Base-by-base conservation (phyloP, 2,329 filamentous ascomycete species). In the Hypoxylon sp. region DNA sequence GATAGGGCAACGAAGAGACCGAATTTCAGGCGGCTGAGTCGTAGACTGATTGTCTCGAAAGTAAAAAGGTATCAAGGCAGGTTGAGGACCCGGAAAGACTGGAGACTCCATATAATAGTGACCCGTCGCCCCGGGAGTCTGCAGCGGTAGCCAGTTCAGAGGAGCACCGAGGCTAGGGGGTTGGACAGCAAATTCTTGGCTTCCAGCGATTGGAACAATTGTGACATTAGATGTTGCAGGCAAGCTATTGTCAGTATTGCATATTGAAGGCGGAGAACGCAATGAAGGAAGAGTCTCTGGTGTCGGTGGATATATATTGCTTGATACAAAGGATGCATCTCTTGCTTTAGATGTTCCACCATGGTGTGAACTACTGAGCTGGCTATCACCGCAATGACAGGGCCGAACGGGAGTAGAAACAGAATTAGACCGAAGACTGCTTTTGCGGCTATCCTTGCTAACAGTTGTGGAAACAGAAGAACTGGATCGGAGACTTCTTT, bases 41-140 rank as follows among this genome's bases (percentile, higher is more conserved):
- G 50, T 26, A 46, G 62, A 19, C 24, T 47, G 65, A 14, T 54
- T 53, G 6, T 57, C 50, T 14, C 60, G 52, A 14, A 63, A 26
- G 13, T 52, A 63, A 4, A 61, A 14, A 48, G 67, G 62, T 17
- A 68, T 57, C n/a, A 71, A 58, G 14, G 46, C 14, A 26, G 67
- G 22, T 29, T 60, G 72, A 59, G 68, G 55, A 47, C 31, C 26
- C 17, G 48, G 11, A 13, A 44, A 39, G 19, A 42, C 57, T 1
- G 64, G 48, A 33, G 55, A 19, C 44, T 65, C 62, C 14, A 53
- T 26, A 9, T 61, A 63, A 14, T 71, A 70, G 35, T 33, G 19
- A 44, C 26, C 17, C 3, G 24, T 14, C 53, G 8, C 29, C n/a
- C 58, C 9, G 11, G 65, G 46, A n/a, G 63, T 39, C 51, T 67